Conservation (phyloP, 2,329 filamentous ascomycete genomes). For the Hypoxylon sp. region DNA sequence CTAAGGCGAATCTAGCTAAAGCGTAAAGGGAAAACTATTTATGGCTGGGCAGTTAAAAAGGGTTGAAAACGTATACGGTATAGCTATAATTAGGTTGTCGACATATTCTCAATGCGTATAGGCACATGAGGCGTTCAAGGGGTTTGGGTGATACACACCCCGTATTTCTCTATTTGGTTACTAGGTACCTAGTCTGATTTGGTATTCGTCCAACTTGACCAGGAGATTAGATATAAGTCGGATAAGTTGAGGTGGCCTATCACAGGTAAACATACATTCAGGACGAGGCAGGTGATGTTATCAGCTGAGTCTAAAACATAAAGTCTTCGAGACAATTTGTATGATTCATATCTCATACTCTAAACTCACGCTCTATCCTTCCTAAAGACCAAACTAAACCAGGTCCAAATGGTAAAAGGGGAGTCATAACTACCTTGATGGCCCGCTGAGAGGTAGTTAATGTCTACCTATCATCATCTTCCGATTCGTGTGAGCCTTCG, state of each 20-base stretch:
- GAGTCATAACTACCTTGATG: not conserved
- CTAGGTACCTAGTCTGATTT: not conserved
- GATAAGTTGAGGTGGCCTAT: not conserved
- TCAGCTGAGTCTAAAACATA: not conserved
- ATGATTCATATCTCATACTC: slow-evolving; percentile 24
- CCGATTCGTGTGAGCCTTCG: slow-evolving; percentile 40
- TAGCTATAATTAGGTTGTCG: not conserved
- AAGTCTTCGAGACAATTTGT: not conserved
- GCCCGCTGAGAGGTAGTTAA: not conserved
- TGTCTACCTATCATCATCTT: slow-evolving; percentile 39
- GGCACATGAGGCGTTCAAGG: not conserved
- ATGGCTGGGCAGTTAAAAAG: not conserved
- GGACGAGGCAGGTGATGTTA: not conserved
- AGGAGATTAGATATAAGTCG: not conserved
- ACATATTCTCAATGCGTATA: not conserved
- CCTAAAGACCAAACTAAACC: slow-evolving; percentile 11
- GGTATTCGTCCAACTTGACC: not conserved
- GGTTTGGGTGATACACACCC: not conserved
- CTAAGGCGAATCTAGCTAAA: slow-evolving; percentile 43
- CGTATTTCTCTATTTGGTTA: not conserved
- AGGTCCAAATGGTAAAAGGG: slow-evolving; percentile 1
- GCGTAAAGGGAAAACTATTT: not conserved
- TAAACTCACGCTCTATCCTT: slow-evolving; percentile 30
- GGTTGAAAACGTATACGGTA: not conserved
- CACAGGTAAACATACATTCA: not conserved